A percentile compares a stretch with the other conserved stretches of the same genome.
Evolutionary conservation across 2,329 filamentous ascomycete genomes (phyloP).

Genomic region (Periconia sp.): DNA sequence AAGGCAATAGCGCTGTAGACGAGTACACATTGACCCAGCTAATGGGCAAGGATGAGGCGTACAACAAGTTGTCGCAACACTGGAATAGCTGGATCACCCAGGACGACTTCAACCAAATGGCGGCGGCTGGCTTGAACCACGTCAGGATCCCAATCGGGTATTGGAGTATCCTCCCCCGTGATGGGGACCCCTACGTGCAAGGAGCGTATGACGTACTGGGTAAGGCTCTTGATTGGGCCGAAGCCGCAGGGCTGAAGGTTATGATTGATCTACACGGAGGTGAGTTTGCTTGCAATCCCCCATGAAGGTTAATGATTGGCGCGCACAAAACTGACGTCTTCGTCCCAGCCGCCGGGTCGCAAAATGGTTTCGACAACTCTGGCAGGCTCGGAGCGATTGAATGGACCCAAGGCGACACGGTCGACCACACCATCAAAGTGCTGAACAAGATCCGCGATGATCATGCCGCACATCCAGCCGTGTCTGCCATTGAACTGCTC

Average conservation of each 20-base stretch:
- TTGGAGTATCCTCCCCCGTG: conserved; percentile 59
- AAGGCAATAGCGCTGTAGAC: conserved; percentile 56
- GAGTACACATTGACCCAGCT: conserved; percentile 57
- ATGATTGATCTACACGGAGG: conserved; percentile 70
- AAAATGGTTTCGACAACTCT: conserved; percentile 70
- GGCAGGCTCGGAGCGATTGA: conserved; percentile 53
- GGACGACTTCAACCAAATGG: conserved; percentile 59
- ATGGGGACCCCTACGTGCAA: conserved; percentile 63
- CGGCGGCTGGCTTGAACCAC: conserved; percentile 61
- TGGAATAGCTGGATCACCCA: conserved; percentile 62
- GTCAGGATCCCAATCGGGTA: conserved; percentile 68
- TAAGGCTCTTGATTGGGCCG: conserved; percentile 61
- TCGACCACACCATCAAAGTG: conserved; percentile 44
- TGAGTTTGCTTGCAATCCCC: conserved; percentile 34
- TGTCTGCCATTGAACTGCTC: conserved; percentile 50
- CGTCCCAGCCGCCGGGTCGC: conserved; percentile 57
- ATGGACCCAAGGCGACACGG: conserved; percentile 49
- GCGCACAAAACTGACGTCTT: neutral
- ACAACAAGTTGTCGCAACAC: conserved; percentile 53
- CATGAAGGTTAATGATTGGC: neutral
- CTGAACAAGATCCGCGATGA: conserved; percentile 52
- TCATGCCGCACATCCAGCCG: conserved; percentile 47
- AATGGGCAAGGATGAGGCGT: conserved; percentile 53
- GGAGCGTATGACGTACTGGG: conserved; percentile 63
- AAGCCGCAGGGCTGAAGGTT: conserved; percentile 60